Conservation (phyloP, 2,329 filamentous ascomycete species). For the Aspergillus novofumigatus region DNA sequence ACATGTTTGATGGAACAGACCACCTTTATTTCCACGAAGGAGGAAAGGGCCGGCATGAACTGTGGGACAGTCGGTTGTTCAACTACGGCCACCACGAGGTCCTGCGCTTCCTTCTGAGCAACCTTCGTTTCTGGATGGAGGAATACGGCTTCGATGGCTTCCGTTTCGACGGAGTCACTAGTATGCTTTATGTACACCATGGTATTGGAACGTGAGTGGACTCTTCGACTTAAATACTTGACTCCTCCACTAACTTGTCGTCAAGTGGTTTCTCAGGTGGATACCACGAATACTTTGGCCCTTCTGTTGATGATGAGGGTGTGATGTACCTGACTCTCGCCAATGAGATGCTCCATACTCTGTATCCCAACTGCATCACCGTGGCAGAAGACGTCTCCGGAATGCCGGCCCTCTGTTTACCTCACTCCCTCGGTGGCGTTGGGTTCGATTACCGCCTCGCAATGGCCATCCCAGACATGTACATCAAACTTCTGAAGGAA, state of each 20-base stretch:
- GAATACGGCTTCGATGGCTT: constrained; percentile 97
- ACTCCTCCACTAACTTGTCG: constrained; percentile 2
- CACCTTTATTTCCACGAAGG: constrained; percentile 95
- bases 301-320: constrained; percentile 84
- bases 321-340: constrained; percentile 94
- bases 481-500: constrained; percentile 98
- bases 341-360: constrained; percentile 88
- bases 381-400: constrained; percentile 97
- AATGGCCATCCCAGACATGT: constrained; percentile 98
- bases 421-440: constrained; percentile 79
- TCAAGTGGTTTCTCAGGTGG: constrained; percentile 87
- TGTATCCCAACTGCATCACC: constrained; percentile 85
- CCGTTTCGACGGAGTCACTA: constrained; percentile 95
- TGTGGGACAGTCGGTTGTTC: constrained; percentile 96
- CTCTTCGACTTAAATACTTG: background rate
- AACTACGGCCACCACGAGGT: constrained; percentile 97
- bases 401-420: constrained; percentile 93
- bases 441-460: constrained; percentile 96
- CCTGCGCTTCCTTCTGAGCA: constrained; percentile 89
- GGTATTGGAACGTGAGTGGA: constrained; percentile 85
- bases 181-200: constrained; percentile 95
- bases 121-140: constrained; percentile 98
- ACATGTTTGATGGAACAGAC: constrained; percentile 92
- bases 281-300: constrained; percentile 96
- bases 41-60: constrained; percentile 75